These are phyloP conservation scores for Rickenella mellea DNA, from an alignment of 768 basidiomycete genomes.

Conservation along the genomic window DNA sequence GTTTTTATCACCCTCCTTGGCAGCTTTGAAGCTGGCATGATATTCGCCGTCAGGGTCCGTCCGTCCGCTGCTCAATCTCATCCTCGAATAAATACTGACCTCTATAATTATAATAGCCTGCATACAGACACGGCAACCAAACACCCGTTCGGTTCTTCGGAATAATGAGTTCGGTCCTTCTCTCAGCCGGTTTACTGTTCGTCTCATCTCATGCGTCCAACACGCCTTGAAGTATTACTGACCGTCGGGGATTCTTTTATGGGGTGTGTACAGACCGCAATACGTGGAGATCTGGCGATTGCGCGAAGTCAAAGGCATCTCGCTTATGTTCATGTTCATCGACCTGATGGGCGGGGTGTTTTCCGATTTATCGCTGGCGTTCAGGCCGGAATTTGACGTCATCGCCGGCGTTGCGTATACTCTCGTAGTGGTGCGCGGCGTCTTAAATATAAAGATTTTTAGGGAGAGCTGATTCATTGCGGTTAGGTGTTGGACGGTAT, in stretches of 20 bases:
- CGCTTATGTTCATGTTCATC: conserved; percentile 55
- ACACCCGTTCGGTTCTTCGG: conserved; percentile 48
- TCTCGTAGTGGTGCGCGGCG: conserved; percentile 44
- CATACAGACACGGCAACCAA: conserved; percentile 23
- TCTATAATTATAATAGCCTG: conserved; percentile 20
- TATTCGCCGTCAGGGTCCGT: conserved; percentile 47
- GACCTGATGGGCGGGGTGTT: conserved; percentile 68
- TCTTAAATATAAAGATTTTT: not conserved
- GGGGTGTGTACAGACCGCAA: conserved; percentile 37
- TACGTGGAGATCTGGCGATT: conserved; percentile 67
- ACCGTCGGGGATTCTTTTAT: conserved; percentile 22
- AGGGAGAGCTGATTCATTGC: not conserved
- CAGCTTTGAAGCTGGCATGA: conserved; percentile 48
- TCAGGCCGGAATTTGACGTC: conserved; percentile 53
- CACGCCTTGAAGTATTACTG: conserved; percentile 47
- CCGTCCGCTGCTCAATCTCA: conserved; percentile 3
- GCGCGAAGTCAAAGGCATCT: conserved; percentile 59
- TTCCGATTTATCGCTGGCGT: conserved; percentile 58
- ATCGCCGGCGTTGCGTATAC: conserved; percentile 55
- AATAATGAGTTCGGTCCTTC: conserved; percentile 45
- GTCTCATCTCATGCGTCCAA: conserved; percentile 6
- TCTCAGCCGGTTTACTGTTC: conserved; percentile 40
- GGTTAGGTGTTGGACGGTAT: conserved; percentile 49
- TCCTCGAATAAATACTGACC: not conserved
- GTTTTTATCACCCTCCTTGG: conserved; percentile 35